These are phyloP conservation scores for rapeseed (Brassica napus) DNA, from an alignment of 345 rosid species.

Conservation along the genomic window Da-Ae NC_063436.1:31965501-31966000, in stretches of 20 bases:
- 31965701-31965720: constrained; percentile 15
- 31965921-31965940: background rate
- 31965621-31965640: background rate
- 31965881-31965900: background rate
- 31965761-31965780: constrained; percentile 33
- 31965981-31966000: background rate
- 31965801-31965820: constrained; percentile 34
- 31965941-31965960: background rate
- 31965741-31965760: constrained; percentile 24
- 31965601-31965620: constrained; percentile 54
- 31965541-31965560: constrained; percentile 86
- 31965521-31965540: constrained; percentile 85
- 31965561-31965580: constrained; percentile 95
- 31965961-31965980: background rate
- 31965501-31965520: constrained; percentile 97
- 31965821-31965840: constrained; percentile 22
- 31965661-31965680: constrained; percentile 13
- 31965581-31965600: constrained; percentile 95
- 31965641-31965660: background rate
- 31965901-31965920: background rate
- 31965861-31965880: constrained; percentile 1
- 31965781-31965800: constrained; percentile 39
- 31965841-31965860: background rate
- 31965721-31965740: constrained; percentile 14
- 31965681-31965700: background rate